Evolutionary conservation across 352 stramenopile genomes (phyloP).

Genomic region (Phytophthora pini): DNA sequence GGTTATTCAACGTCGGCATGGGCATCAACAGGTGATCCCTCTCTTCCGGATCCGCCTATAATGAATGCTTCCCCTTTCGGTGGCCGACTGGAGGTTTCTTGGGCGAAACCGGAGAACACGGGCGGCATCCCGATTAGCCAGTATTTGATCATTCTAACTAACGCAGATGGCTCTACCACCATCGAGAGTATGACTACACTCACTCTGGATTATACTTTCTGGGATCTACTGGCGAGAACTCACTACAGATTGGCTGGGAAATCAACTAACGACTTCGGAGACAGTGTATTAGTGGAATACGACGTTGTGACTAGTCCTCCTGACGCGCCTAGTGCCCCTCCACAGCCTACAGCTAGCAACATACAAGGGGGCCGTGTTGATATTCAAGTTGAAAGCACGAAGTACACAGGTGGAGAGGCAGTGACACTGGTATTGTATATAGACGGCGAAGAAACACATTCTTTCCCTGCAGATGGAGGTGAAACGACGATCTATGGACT

Average conservation of each 20-base stretch:
- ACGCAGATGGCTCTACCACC: background rate
- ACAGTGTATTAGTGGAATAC: constrained; percentile 21
- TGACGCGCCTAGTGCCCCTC: constrained; percentile 31
- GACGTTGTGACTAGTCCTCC: constrained; percentile 19
- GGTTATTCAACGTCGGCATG: constrained; percentile 10
- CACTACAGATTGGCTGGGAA: constrained; percentile 34
- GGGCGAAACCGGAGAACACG: constrained; percentile 43
- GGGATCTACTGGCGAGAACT: constrained; percentile 25
- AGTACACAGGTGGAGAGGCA: constrained; percentile 52
- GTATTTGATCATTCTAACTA: constrained; percentile 34
- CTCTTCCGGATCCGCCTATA: constrained; percentile 29
- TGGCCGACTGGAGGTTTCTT: constrained; percentile 52
- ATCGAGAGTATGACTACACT: constrained; percentile 11
- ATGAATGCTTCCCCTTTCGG: constrained; percentile 38
- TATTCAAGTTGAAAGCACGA: constrained; percentile 22
- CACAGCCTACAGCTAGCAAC: constrained; percentile 16
- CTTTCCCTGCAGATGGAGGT: constrained; percentile 27
- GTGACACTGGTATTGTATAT: constrained; percentile 45
- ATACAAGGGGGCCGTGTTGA: constrained; percentile 37
- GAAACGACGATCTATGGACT: constrained; percentile 44
- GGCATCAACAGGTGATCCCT: constrained; percentile 19
- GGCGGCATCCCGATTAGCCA: constrained; percentile 44
- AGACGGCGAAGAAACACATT: constrained; percentile 15
- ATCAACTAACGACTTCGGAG: constrained; percentile 27
- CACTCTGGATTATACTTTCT: constrained; percentile 21